phyloP scores from a whole-genome alignment of 257 asterid genomes.

The Jaltomata sinuosa region DNA sequence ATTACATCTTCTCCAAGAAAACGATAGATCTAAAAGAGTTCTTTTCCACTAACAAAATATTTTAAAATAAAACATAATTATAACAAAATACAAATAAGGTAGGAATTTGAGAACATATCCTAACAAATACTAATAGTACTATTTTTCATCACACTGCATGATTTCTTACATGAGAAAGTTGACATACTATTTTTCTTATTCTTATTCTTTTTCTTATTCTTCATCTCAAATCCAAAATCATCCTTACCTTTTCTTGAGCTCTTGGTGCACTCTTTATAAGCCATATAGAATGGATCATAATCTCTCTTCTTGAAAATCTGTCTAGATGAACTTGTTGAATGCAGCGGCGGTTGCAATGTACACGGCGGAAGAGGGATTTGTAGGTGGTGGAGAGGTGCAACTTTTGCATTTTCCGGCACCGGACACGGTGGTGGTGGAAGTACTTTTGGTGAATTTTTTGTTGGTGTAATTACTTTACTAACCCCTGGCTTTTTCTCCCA shows the following conservation, averaged over 20 bases:
- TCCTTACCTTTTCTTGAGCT: conserved; percentile 22
- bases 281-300: conserved; percentile 66
- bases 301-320: conserved; percentile 23
- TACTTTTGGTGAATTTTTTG: conserved; percentile 10
- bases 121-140: conserved; percentile 10
- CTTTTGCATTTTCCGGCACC: conserved; percentile 15
- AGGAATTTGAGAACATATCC: neutral
- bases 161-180: conserved; percentile 44
- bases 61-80: too few species aligned
- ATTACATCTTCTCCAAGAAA: too few species aligned
- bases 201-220: conserved; percentile 20
- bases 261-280: conserved; percentile 64
- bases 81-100: too few species aligned
- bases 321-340: conserved; percentile 14
- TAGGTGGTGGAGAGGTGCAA: conserved; percentile 16
- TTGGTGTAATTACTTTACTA: conserved; percentile 27
- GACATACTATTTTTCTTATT: conserved; percentile 24
- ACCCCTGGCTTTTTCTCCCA: conserved; percentile 66
- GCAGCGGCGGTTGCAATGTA: conserved; percentile 24
- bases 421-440: conserved; percentile 49
- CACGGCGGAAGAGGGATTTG: conserved; percentile 43
- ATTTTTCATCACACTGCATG: conserved; percentile 30
- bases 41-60: neutral
- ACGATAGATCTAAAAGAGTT: neutral
- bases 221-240: conserved; percentile 18